A percentile compares a stretch with the other conserved stretches of the same genome.
Conservation (phyloP, 208 protist genomes). For the Tritrichomonas foetus region DNA sequence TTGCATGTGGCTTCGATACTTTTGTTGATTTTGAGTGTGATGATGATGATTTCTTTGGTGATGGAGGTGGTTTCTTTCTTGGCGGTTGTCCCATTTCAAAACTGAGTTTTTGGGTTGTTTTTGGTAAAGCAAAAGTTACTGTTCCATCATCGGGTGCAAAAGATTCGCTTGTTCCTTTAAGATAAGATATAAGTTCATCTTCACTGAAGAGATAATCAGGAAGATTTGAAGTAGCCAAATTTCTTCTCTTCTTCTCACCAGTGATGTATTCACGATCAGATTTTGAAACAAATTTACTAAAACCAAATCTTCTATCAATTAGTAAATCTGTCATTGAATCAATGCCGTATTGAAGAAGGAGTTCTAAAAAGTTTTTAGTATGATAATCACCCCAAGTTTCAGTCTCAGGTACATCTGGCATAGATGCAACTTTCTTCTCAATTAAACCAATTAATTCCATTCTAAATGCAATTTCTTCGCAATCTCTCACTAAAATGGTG, state of each 20-base stretch:
- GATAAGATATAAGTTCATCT: neutral
- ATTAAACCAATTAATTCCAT: neutral
- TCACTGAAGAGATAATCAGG: neutral
- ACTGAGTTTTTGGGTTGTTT: too few relatives aligned
- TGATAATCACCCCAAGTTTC: conserved; percentile 8
- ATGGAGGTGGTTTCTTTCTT: too few relatives aligned
- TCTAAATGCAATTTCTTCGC: neutral
- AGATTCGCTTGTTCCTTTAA: neutral
- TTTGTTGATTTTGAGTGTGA: too few relatives aligned
- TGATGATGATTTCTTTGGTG: too few relatives aligned
- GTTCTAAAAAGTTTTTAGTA: neutral
- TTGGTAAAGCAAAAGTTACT: too few relatives aligned
- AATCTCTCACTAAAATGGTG: neutral
- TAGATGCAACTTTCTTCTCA: neutral
- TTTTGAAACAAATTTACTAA: neutral
- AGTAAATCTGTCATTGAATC: neutral
- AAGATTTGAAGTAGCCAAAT: neutral
- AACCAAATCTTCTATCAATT: neutral
- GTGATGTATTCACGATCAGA: neutral
- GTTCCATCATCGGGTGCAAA: too few relatives aligned
- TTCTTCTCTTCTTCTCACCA: neutral
- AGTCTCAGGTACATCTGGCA: neutral
- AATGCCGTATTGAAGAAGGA: neutral
- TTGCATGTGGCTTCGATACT: too few relatives aligned
- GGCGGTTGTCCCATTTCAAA: too few relatives aligned